phyloP scores from a whole-genome alignment of 2,329 filamentous ascomycete genomes.

The Ophiocordyceps robertsii region DNA sequence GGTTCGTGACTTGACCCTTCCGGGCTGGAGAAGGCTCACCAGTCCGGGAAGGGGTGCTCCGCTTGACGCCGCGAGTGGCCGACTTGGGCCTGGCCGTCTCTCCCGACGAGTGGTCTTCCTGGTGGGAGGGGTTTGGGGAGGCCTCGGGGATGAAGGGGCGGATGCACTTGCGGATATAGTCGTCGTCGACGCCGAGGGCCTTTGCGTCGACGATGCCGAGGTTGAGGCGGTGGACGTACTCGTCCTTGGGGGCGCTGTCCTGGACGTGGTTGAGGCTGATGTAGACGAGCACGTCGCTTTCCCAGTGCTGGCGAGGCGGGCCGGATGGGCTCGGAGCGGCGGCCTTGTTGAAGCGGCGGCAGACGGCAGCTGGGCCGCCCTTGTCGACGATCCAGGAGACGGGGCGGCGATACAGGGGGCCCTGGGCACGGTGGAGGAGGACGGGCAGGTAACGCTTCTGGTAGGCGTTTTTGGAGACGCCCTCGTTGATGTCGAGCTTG shows the following conservation, averaged over 20 bases:
- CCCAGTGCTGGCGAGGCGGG: constrained; percentile 10
- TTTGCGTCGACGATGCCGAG: constrained; percentile 21
- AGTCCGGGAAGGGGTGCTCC: constrained; percentile 5
- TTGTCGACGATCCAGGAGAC: constrained; percentile 23
- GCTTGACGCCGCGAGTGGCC: constrained; percentile 3
- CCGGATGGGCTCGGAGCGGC: constrained; percentile 1
- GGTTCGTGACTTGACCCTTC: constrained; percentile 7
- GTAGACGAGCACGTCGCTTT: constrained; percentile 24
- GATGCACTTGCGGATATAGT: constrained; percentile 23
- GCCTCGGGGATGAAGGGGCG: constrained; percentile 19
- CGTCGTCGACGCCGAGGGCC: constrained; percentile 18
- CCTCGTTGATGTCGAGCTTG: constrained; percentile 25
- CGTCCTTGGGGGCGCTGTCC: constrained; percentile 22
- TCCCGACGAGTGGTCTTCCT: background rate
- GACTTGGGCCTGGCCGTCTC: background rate
- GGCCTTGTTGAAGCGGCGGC: constrained; percentile 8
- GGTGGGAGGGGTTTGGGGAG: background rate
- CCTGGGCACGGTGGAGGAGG: constrained; percentile 16
- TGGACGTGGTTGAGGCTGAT: constrained; percentile 18
- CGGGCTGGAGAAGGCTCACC: constrained; percentile 12
- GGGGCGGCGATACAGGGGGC: constrained; percentile 20
- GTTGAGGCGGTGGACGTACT: constrained; percentile 27
- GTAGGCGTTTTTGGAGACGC: constrained; percentile 25
- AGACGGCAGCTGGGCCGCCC: constrained; percentile 17
- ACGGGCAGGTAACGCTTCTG: constrained; percentile 20